Conservation (phyloP, 2,329 filamentous ascomycete species). For the Byssoonygena ceratinophila region DNA sequence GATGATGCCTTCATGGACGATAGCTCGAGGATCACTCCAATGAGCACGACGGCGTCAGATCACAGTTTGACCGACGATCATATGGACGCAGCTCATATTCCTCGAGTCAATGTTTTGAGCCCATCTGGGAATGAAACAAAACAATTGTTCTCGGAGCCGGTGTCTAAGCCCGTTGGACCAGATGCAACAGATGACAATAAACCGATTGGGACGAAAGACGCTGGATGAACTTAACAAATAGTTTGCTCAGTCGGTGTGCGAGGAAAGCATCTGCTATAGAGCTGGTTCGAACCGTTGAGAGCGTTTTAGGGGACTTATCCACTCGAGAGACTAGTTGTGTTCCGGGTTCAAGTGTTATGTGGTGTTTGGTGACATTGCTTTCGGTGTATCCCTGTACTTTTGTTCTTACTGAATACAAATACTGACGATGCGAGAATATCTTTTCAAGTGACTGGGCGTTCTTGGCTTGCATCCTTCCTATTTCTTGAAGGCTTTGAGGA, state of each 20-base stretch:
- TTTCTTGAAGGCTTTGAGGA: background rate
- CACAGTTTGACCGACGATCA: background rate
- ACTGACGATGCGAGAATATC: background rate
- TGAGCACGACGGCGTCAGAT: constrained; percentile 1
- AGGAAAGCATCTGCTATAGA: background rate
- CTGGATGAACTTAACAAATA: background rate
- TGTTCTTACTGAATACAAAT: background rate
- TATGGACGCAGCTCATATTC: background rate
- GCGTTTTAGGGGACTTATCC: background rate
- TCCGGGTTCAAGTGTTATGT: background rate
- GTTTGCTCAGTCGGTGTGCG: background rate
- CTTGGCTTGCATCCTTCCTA: background rate
- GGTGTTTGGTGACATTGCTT: background rate
- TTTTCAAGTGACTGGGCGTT: background rate
- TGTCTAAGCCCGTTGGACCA: background rate
- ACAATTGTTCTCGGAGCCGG: background rate
- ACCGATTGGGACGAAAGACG: background rate
- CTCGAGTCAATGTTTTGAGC: background rate
- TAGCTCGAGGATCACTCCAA: constrained; percentile 7
- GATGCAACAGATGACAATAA: background rate
- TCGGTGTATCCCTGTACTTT: background rate
- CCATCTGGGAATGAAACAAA: background rate
- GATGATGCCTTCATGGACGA: constrained; percentile 11
- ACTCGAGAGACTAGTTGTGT: background rate
- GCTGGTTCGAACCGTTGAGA: background rate